These are phyloP conservation scores for Medicago lupulina DNA, from an alignment of 306 rosid genomes.

Conservation along the genomic window DNA sequence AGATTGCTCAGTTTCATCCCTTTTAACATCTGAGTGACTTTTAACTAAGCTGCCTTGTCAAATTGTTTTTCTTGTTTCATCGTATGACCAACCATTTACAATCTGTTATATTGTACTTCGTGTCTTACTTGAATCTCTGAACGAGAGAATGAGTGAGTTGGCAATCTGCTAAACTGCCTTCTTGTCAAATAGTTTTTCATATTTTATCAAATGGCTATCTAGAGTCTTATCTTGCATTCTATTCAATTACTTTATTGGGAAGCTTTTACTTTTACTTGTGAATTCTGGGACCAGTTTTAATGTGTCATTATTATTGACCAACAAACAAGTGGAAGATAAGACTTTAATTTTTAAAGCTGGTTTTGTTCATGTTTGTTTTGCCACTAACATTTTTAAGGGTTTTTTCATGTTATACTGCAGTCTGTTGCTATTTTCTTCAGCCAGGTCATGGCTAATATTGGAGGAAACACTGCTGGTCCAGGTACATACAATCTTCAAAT, in stretches of 20 bases:
- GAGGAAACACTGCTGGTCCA: conserved; percentile 99
- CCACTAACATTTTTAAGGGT: neutral
- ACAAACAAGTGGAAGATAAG: neutral
- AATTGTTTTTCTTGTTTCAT: conserved; percentile 28
- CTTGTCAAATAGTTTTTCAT: conserved; percentile 11
- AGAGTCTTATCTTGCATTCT: neutral
- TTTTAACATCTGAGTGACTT: conserved; percentile 9
- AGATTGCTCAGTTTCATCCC: neutral
- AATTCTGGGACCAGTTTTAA: neutral
- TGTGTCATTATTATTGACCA: neutral
- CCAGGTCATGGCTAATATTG: conserved; percentile 94
- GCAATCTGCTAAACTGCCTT: conserved; percentile 1
- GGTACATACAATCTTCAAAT: conserved; percentile 51
- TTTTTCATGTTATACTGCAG: conserved; percentile 59
- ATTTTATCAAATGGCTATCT: conserved; percentile 16
- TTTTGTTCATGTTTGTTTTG: neutral
- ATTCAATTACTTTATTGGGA: conserved; percentile 1
- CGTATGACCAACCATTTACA: neutral
- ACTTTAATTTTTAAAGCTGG: conserved; percentile 1
- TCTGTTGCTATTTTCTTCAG: conserved; percentile 98
- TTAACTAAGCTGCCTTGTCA: neutral
- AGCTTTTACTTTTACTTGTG: neutral
- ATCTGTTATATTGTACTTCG: neutral
- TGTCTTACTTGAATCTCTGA: conserved; percentile 12
- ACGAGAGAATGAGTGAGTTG: conserved; percentile 4